Evolutionary conservation across 495 filamentous ascomycete genomes (phyloP).

Genomic region (Thermothielavioides terrestris): DNA sequence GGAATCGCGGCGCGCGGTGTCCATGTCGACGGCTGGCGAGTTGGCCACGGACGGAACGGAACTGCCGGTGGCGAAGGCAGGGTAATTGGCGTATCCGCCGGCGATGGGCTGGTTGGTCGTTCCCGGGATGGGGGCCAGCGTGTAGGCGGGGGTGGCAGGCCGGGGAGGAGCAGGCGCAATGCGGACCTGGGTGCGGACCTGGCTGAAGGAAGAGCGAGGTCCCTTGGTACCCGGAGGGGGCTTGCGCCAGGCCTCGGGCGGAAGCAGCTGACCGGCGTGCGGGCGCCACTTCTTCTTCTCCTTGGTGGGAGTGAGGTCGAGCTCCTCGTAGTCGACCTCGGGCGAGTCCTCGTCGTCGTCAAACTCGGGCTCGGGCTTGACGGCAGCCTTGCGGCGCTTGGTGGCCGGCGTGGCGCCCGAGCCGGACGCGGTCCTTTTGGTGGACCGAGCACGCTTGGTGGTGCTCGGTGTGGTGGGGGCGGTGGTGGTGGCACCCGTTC

Average conservation of each 20-base stretch:
- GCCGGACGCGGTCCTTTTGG: conserved; percentile 2
- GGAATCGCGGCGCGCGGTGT: not conserved
- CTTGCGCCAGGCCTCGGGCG: not conserved
- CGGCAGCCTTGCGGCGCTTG: conserved; percentile 13
- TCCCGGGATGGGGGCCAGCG: not conserved
- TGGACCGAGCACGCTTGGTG: conserved; percentile 1
- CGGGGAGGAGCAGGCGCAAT: not conserved
- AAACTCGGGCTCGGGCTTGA: conserved; percentile 6
- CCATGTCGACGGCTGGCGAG: not conserved
- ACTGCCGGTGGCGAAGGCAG: not conserved
- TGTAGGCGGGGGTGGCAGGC: not conserved
- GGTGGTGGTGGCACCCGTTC: not conserved
- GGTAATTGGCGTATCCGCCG: not conserved
- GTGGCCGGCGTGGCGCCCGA: conserved; percentile 11
- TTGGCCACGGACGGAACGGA: not conserved
- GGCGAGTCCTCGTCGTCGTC: conserved; percentile 19
- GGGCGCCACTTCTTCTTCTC: not conserved
- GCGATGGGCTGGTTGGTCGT: not conserved
- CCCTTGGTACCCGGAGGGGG: not conserved
- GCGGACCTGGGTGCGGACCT: too few relatives aligned
- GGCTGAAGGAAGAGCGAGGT: too few relatives aligned
- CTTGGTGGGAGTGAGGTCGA: conserved; percentile 14
- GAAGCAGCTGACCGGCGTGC: not conserved
- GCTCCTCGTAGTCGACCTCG: conserved; percentile 19
- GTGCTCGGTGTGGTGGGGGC: not conserved